Evolutionary conservation across 2,329 filamentous ascomycete genomes (phyloP).

Genomic region (Diaporthe citriasiana): DNA sequence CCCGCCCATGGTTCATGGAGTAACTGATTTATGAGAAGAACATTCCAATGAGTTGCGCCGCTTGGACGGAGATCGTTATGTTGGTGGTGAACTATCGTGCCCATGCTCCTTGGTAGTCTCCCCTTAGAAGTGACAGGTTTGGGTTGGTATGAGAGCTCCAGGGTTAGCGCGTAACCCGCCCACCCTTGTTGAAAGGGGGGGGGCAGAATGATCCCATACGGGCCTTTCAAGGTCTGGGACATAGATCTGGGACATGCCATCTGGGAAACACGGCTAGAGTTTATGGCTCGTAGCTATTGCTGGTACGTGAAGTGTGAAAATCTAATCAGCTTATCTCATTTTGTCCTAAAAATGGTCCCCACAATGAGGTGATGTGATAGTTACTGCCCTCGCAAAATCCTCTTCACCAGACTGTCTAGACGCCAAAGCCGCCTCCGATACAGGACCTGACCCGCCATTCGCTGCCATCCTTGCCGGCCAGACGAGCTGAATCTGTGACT

Average conservation of each 20-base stretch:
- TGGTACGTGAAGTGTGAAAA: not conserved
- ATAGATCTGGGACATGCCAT: not conserved
- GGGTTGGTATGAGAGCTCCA: too few relatives aligned
- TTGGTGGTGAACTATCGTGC: not conserved
- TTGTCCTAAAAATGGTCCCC: not conserved
- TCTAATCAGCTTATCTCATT: not conserved
- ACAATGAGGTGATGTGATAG: not conserved
- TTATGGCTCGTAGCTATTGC: not conserved
- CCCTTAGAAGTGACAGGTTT: not conserved
- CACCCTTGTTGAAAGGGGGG: not conserved
- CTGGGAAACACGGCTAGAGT: not conserved
- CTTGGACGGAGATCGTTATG: not conserved
- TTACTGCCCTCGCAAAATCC: not conserved
- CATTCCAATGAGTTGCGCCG: not conserved
- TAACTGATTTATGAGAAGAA: not conserved
- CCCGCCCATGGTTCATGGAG: not conserved
- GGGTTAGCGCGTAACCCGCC: not conserved
- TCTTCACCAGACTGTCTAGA: not conserved
- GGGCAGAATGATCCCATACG: not conserved
- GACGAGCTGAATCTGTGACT: slow-evolving; percentile 2
- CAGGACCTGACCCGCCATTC: slow-evolving; percentile 13
- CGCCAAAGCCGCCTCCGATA: slow-evolving; percentile 25
- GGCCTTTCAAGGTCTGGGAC: not conserved
- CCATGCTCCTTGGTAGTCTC: not conserved
- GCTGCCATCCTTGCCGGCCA: slow-evolving; percentile 20